A percentile compares a stretch with the other conserved stretches of the same genome.
These are phyloP conservation scores for Blastocystis sp. DNA, from an alignment of 352 stramenopile genomes.

Conservation along the genomic window DNA sequence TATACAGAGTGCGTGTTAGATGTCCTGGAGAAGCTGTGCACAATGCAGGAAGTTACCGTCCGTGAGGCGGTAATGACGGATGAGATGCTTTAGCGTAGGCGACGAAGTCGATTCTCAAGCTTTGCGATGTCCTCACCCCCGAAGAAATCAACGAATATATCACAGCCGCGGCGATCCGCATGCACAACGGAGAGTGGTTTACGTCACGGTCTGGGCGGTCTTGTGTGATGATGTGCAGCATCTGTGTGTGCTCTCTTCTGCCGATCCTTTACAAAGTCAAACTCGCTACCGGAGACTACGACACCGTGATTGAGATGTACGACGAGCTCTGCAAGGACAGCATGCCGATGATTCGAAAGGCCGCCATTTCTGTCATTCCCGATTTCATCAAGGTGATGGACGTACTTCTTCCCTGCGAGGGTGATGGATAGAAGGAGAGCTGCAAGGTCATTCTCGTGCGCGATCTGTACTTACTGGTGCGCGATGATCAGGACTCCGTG, in stretches of 20 bases:
- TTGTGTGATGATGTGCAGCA: not conserved
- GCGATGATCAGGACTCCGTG: conserved; percentile 49
- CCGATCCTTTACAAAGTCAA: conserved; percentile 57
- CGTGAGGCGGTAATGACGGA: conserved; percentile 28
- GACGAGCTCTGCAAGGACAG: conserved; percentile 59
- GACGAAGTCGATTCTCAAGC: conserved; percentile 55
- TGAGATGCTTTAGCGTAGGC: conserved; percentile 10
- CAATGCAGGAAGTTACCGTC: conserved; percentile 53
- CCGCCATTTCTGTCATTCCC: conserved; percentile 45
- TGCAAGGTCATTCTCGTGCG: conserved; percentile 61
- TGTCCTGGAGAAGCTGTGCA: conserved; percentile 46
- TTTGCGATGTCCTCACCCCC: conserved; percentile 31
- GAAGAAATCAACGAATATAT: conserved; percentile 62
- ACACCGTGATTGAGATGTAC: conserved; percentile 60
- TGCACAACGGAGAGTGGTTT: conserved; percentile 61
- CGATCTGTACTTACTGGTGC: conserved; percentile 47
- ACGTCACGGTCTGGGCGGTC: conserved; percentile 26
- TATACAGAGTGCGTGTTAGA: conserved; percentile 48
- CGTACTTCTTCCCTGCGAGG: not conserved
- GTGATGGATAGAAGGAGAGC: conserved; percentile 8
- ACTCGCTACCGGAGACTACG: conserved; percentile 34
- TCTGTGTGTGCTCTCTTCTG: conserved; percentile 54
- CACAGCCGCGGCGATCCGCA: conserved; percentile 11
- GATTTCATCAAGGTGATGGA: conserved; percentile 69
- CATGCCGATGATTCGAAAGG: conserved; percentile 52